These are phyloP conservation scores for Gleditsia sinensis DNA, from an alignment of 306 rosid genomes.

Conservation along the genomic window DNA sequence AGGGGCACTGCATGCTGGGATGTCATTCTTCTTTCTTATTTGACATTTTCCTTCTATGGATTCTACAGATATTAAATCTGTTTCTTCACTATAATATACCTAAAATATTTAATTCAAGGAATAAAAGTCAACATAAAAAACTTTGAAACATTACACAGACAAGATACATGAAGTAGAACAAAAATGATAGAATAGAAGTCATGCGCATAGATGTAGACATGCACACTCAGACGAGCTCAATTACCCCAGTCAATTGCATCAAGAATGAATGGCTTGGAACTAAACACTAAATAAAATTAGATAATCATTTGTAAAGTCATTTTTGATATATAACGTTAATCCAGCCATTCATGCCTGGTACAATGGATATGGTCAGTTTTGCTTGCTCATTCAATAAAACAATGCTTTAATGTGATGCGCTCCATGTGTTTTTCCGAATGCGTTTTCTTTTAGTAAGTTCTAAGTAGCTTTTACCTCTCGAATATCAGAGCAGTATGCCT, in stretches of 20 bases:
- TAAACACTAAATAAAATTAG: not conserved
- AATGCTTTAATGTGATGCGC: not conserved
- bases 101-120: conserved; percentile 29
- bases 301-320: not conserved
- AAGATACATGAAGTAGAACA: conserved; percentile 18
- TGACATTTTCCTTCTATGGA: conserved; percentile 59
- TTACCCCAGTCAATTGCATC: not conserved
- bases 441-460: not conserved
- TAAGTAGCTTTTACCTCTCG: conserved; percentile 47
- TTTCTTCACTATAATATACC: conserved; percentile 58
- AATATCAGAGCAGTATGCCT: conserved; percentile 58
- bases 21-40: conserved; percentile 49
- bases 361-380: not conserved
- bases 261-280: not conserved
- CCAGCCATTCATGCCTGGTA: not conserved
- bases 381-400: not conserved
- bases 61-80: conserved; percentile 37
- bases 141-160: not conserved
- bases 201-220: not conserved
- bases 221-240: not conserved
- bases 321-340: not conserved
- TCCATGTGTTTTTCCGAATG: not conserved
- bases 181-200: not conserved
- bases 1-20: conserved; percentile 38
- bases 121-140: conserved; percentile 28